Evolutionary conservation across 1,284 basidiomycete species (phyloP).

Genomic region (Heliocybe sulcata): DNA sequence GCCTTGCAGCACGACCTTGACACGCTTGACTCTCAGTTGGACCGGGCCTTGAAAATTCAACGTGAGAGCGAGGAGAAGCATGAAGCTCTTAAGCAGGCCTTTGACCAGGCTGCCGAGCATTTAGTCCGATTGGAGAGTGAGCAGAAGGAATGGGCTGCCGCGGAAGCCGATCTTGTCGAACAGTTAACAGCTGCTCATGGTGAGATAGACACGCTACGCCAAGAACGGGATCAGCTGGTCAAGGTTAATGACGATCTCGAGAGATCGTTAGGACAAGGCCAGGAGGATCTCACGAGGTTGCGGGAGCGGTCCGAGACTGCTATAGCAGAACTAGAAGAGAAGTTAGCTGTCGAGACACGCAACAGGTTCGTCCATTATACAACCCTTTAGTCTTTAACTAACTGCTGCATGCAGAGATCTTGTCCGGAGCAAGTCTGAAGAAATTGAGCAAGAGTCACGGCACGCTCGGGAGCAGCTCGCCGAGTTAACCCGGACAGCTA

Average conservation of each 20-base stretch:
- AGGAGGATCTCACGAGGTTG: constrained; percentile 72
- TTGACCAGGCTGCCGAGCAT: constrained; percentile 81
- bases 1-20: constrained; percentile 83
- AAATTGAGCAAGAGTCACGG: constrained; percentile 60
- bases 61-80: constrained; percentile 77
- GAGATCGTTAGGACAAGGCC: constrained; percentile 63
- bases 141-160: constrained; percentile 57
- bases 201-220: constrained; percentile 48
- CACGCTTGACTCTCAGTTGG: constrained; percentile 79
- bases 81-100: constrained; percentile 60
- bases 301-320: constrained; percentile 73
- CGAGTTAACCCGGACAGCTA: constrained; percentile 71
- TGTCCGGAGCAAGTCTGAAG: constrained; percentile 50
- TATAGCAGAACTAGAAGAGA: constrained; percentile 67
- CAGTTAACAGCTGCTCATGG: constrained; percentile 53
- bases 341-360: constrained; percentile 59
- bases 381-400: no score
- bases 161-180: constrained; percentile 52
- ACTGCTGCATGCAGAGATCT: constrained; percentile 42
- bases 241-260: constrained; percentile 69
- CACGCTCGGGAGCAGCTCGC: constrained; percentile 74
- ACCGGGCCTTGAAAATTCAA: constrained; percentile 70
- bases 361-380: constrained; percentile 56
- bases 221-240: constrained; percentile 54
- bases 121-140: constrained; percentile 75